phyloP scores from a whole-genome alignment of 495 filamentous ascomycete species.

The Penicillium maclennaniae region DNA sequence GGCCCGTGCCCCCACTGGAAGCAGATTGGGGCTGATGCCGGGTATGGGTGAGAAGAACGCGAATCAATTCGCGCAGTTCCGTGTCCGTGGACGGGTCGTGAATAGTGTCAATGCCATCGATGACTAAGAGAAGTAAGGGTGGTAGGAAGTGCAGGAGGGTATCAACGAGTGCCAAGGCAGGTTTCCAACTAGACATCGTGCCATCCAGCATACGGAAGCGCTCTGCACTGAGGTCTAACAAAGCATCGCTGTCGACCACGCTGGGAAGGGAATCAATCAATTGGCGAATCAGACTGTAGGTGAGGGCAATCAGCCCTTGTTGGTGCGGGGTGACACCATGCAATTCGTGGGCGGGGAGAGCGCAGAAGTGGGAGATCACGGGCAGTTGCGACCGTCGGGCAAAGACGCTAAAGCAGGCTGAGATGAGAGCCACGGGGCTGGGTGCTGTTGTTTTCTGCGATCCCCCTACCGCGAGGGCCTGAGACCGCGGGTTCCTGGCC shows the following conservation, averaged over 20 bases:
- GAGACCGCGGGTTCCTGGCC: conserved; percentile 34
- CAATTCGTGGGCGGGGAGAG: conserved; percentile 23
- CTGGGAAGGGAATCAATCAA: conserved; percentile 44
- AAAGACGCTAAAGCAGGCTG: conserved; percentile 35
- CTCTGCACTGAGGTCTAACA: conserved; percentile 37
- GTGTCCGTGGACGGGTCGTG: conserved; percentile 36
- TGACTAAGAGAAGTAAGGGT: conserved; percentile 41
- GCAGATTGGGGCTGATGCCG: conserved; percentile 23
- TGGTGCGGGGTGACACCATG: conserved; percentile 29
- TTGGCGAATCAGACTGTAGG: conserved; percentile 49
- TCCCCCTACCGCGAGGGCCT: conserved; percentile 39
- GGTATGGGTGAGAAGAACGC: conserved; percentile 38
- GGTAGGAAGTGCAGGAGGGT: conserved; percentile 38
- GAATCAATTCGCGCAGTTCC: conserved; percentile 35
- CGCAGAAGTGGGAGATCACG: conserved; percentile 43
- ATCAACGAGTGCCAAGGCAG: conserved; percentile 38
- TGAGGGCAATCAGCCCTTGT: conserved; percentile 40
- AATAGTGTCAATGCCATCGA: conserved; percentile 41
- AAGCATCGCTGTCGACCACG: conserved; percentile 36
- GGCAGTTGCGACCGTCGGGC: conserved; percentile 37
- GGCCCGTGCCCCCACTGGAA: conserved; percentile 24
- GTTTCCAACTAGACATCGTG: conserved; percentile 38
- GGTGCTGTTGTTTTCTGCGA: conserved; percentile 23
- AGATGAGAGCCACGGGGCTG: conserved; percentile 36
- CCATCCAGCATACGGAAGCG: conserved; percentile 39